These are phyloP conservation scores for Vigna unguiculata DNA, from an alignment of 306 rosid genomes.

Conservation along the genomic window DNA sequence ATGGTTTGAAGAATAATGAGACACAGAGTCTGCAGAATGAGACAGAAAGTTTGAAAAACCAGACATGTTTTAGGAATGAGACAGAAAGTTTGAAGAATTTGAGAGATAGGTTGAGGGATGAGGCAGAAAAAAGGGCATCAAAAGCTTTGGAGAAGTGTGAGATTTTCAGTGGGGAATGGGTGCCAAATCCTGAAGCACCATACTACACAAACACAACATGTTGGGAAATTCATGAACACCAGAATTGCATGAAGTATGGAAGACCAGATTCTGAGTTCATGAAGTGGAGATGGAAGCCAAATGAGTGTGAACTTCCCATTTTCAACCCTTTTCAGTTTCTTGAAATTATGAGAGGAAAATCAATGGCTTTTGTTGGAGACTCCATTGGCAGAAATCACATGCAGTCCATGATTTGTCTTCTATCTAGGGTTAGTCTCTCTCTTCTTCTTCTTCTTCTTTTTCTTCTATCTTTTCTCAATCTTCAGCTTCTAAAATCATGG, in stretches of 20 bases:
- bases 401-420: slow-evolving; percentile 71
- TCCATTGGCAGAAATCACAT: slow-evolving; percentile 82
- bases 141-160: slow-evolving; percentile 58
- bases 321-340: slow-evolving; percentile 84
- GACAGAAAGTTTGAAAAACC: too few relatives aligned
- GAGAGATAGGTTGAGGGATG: background rate
- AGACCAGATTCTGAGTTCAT: slow-evolving; percentile 81
- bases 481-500: background rate
- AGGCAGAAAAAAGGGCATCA: slow-evolving; percentile 21
- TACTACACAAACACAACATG: slow-evolving; percentile 77
- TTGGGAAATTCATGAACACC: slow-evolving; percentile 84
- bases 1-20: background rate
- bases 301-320: slow-evolving; percentile 72
- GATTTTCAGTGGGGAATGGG: slow-evolving; percentile 82
- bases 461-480: background rate
- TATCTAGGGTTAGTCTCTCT: slow-evolving; percentile 49
- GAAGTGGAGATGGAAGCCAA: slow-evolving; percentile 94
- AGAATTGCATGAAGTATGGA: slow-evolving; percentile 86
- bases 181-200: slow-evolving; percentile 76
- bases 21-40: too few relatives aligned
- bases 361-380: slow-evolving; percentile 91
- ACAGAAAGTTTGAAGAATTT: too few relatives aligned
- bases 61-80: too few relatives aligned
- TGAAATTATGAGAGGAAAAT: slow-evolving; percentile 67
- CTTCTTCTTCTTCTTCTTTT: too few relatives aligned